Evolutionary conservation across 2,329 filamentous ascomycete genomes (phyloP).

Genomic region (Ophiocordyceps camponoti-floridani): DNA sequence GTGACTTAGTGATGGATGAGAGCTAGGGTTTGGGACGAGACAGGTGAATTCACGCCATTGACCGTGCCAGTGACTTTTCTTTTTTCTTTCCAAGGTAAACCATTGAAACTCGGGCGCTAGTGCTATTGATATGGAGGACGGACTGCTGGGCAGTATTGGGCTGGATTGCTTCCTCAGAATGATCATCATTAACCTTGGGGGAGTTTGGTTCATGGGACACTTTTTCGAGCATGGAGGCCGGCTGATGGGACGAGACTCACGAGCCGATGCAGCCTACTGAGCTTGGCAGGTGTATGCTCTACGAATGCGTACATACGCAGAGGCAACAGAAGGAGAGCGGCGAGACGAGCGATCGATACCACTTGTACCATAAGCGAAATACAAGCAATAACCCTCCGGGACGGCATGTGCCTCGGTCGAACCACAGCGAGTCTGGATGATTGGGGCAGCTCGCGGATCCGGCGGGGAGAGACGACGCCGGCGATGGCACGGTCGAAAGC

Average conservation of each 20-base stretch:
- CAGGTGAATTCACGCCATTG: neutral
- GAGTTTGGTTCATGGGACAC: neutral
- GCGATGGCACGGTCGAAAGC: neutral
- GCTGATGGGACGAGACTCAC: neutral
- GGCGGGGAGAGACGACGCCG: neutral
- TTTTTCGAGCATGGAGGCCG: neutral
- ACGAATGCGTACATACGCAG: neutral
- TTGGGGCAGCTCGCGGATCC: neutral
- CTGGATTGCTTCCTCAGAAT: slow-evolving; percentile 7
- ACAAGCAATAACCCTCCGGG: neutral
- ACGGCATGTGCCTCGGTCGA: no score
- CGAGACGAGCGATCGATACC: neutral
- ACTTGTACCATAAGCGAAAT: neutral
- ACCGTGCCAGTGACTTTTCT: neutral
- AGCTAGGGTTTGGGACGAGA: neutral
- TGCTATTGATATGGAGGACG: neutral
- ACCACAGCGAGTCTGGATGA: neutral
- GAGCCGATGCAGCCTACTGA: neutral
- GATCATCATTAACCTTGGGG: slow-evolving; percentile 3
- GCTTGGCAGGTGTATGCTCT: neutral
- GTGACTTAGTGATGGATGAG: neutral
- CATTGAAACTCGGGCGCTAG: neutral
- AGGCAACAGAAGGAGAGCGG: neutral
- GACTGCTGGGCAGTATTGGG: slow-evolving; percentile 1
- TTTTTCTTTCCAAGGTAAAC: neutral